Base-by-base conservation (phyloP, 768 basidiomycete species). In the Ephemerocybe angulata region DNA sequence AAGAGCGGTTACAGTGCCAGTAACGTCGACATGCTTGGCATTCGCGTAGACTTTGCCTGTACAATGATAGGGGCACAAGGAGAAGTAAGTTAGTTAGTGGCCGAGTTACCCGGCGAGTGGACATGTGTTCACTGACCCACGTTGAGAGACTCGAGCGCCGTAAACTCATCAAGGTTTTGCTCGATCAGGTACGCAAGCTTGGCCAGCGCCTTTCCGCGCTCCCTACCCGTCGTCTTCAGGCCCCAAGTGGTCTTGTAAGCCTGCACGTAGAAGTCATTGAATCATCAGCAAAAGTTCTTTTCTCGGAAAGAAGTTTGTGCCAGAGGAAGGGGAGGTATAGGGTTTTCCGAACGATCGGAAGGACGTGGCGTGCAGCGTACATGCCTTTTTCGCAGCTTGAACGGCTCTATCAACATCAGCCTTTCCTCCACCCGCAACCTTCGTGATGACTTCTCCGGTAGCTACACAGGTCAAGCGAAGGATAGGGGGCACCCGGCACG, bases 371-470 rank as follows among this genome's bases (percentile, higher is more conserved):
- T 27, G n/a, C 59, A 58, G 5, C 7, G 24, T 15, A 52, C 22
- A 37, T 22, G 84, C 83, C 63, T 77, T 80, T 55, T 82, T 77
- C 0, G 88, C 88, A 37, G 79, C 85, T 3, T 74, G 70, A 54
- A 93, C 91, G 0, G 92, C 92, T 44, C 67, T 62, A 67, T 95
- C 88, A 58, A 96, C 83, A 64, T 95, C 93, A 58, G 82, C 78
- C 8, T 76, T 54, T 1, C 82, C 82, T 27, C 78, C 91, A 64
- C 81, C 82, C 0, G 81, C 68, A 56, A 91, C 70, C 38, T 74
- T 55, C 1, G 82, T 81, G 64, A 85, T 76, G 47, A 80, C 59
- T 63, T 88, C 78, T 40, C 88, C 91, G 19, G 68, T 90, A 0
- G 87, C 79, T 88, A 53, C 52, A 43, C 42, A 41, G 50, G 22